A percentile compares a stretch with the other conserved stretches of the same genome.
phyloP scores from a whole-genome alignment of 1,284 basidiomycete genomes.

The Pseudozyma sp. region DNA sequence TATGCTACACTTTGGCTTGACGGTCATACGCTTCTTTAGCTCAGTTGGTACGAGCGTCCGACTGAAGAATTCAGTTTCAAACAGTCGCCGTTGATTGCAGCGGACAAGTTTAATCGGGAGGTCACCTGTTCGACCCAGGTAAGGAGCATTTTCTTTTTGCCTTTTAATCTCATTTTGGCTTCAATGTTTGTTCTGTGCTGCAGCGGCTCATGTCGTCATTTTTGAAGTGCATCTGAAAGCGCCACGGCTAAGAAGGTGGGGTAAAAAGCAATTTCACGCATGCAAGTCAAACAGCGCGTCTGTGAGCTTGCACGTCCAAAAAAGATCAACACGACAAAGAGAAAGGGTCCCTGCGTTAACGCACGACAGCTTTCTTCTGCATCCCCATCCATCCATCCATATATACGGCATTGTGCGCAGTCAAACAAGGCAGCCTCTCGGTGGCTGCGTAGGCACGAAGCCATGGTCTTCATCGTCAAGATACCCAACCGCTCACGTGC shows the following conservation, averaged over 20 bases:
- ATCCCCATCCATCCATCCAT: constrained; percentile 4
- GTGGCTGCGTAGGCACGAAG: not conserved
- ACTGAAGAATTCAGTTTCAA: constrained; percentile 53
- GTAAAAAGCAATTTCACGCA: not conserved
- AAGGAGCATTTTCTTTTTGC: constrained; percentile 39
- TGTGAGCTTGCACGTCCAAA: not conserved
- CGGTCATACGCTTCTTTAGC: constrained; percentile 38
- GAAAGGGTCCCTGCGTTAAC: constrained; percentile 6
- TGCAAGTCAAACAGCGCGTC: not conserved
- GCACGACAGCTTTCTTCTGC: constrained; percentile 6
- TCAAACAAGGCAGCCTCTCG: not conserved
- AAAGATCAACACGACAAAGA: constrained; percentile 7
- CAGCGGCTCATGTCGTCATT: not conserved
- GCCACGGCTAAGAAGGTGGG: not conserved
- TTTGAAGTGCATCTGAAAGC: no score
- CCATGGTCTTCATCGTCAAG: constrained; percentile 65
- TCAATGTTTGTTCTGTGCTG: not conserved
- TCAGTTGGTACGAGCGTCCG: constrained; percentile 60
- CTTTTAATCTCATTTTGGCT: not conserved
- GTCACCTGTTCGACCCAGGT: constrained; percentile 57
- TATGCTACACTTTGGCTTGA: not conserved
- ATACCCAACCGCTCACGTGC: constrained; percentile 52
- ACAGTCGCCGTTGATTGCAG: constrained; percentile 21
- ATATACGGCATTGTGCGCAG: not conserved
- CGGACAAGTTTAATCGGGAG: constrained; percentile 34